These are phyloP conservation scores for Claviceps digitariae DNA, from an alignment of 2,329 filamentous ascomycete species.

Conservation along the genomic window DNA sequence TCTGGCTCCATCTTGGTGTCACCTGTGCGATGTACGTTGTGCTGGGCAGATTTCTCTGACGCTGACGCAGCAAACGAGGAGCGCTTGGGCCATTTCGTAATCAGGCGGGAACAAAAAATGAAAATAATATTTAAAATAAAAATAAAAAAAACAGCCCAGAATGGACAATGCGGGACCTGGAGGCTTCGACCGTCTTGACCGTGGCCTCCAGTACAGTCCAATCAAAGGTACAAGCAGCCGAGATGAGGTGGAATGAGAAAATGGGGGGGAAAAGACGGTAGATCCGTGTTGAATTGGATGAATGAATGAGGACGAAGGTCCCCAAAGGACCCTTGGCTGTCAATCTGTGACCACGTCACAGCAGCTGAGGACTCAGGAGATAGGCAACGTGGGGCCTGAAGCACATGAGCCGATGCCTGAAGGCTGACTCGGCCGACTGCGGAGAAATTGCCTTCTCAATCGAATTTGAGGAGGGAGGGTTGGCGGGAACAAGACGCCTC, in stretches of 20 bases:
- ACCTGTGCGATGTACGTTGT: background rate
- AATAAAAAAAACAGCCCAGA: background rate
- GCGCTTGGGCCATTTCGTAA: conserved; percentile 1
- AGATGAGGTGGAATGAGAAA: background rate
- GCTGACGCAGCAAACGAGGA: background rate
- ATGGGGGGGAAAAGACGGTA: background rate
- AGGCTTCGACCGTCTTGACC: background rate
- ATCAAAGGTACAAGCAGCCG: conserved; percentile 3
- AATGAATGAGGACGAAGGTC: background rate
- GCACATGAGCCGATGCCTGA: background rate
- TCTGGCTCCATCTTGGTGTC: background rate
- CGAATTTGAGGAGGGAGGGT: background rate
- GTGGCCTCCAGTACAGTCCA: background rate
- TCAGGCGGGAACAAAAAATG: background rate
- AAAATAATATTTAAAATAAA: background rate
- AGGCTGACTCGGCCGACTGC: conserved; percentile 2
- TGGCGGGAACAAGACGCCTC: background rate
- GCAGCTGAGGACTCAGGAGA: background rate
- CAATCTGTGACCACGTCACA: background rate
- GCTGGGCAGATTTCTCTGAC: background rate
- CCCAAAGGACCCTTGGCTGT: background rate
- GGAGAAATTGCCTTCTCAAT: background rate
- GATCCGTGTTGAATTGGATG: background rate
- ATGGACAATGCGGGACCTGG: background rate
- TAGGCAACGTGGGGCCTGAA: background rate